Conservation (phyloP, 768 basidiomycete species). For the Auricularia cornea region DNA sequence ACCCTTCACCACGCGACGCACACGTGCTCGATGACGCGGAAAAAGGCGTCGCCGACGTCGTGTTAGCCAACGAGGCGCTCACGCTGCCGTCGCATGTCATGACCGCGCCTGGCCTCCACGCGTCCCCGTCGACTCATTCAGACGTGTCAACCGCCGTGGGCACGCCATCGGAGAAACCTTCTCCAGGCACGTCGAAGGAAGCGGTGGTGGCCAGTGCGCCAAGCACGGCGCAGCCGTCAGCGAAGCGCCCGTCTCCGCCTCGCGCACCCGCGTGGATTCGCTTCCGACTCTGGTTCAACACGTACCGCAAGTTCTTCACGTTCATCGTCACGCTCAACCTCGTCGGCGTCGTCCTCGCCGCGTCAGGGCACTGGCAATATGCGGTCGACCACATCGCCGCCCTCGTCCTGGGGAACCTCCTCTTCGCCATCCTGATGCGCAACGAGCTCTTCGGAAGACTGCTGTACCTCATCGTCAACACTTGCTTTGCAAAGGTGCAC, state of each 20-base stretch:
- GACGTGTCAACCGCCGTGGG: not conserved
- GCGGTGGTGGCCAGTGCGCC: not conserved
- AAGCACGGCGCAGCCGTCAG: not conserved
- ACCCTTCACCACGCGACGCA: not conserved
- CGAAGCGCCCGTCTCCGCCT: not conserved
- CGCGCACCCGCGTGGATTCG: not conserved
- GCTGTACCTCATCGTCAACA: conserved; percentile 29
- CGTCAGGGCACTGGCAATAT: conserved; percentile 26
- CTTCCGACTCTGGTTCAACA: conserved; percentile 8
- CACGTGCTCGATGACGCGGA: conserved; percentile 4
- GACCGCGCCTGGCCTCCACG: not conserved
- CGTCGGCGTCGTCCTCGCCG: conserved; percentile 24
- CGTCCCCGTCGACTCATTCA: not conserved
- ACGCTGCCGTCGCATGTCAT: not conserved
- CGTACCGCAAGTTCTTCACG: conserved; percentile 14
- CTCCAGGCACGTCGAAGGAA: not conserved
- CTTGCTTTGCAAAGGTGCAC: conserved; percentile 30
- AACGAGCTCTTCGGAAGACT: conserved; percentile 35
- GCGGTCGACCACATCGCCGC: conserved; percentile 29
- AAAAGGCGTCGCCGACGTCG: conserved; percentile 1
- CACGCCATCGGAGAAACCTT: not conserved
- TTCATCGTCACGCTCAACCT: conserved; percentile 26
- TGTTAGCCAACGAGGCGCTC: not conserved
- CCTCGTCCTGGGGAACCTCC: conserved; percentile 33
- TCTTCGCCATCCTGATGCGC: conserved; percentile 33